A percentile compares a stretch with the other conserved stretches of the same genome.
Evolutionary conservation across 352 stramenopile genomes (phyloP).

Genomic region (Pythium apleroticum): DNA sequence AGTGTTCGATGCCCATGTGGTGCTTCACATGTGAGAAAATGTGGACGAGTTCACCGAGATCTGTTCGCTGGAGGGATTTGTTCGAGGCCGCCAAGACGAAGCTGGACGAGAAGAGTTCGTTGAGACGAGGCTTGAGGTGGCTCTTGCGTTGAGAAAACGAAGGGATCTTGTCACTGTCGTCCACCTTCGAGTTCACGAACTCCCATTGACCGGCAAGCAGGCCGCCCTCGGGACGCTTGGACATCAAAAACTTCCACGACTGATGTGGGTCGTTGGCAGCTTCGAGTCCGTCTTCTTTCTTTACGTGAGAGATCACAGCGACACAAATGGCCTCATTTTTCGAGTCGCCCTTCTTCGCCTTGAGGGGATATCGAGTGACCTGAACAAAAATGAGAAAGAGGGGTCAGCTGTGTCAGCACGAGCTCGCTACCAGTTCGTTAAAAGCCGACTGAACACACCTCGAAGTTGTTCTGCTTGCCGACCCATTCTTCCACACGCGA

Average conservation of each 20-base stretch:
- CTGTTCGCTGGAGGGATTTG: constrained; percentile 35
- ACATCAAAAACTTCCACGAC: constrained; percentile 78
- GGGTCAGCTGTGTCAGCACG: neutral
- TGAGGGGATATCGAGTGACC: constrained; percentile 82
- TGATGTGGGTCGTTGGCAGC: constrained; percentile 15
- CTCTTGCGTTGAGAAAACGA: constrained; percentile 59
- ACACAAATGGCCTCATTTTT: constrained; percentile 80
- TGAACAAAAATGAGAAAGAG: constrained; percentile 14
- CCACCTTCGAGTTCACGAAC: constrained; percentile 78
- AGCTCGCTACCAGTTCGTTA: too few species aligned
- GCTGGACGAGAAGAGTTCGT: constrained; percentile 34
- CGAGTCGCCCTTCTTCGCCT: constrained; percentile 75
- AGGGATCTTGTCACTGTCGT: constrained; percentile 63
- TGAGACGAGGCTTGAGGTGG: constrained; percentile 47
- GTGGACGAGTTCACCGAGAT: constrained; percentile 77
- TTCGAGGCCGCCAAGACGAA: constrained; percentile 25
- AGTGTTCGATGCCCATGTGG: constrained; percentile 87
- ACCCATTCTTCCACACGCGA: constrained; percentile 59
- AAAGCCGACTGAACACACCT: constrained; percentile 29
- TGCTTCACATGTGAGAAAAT: constrained; percentile 92
- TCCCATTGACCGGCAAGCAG: constrained; percentile 88
- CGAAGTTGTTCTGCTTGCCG: constrained; percentile 23
- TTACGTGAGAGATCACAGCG: constrained; percentile 53
- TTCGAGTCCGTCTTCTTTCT: constrained; percentile 14
- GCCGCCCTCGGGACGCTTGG: constrained; percentile 63